Evolutionary conservation across 371 early-diverging fungal genomes (phyloP), one percentile per base, ranked within the genome.

Genomic region (Choanephora cucurbitarum): DNA sequence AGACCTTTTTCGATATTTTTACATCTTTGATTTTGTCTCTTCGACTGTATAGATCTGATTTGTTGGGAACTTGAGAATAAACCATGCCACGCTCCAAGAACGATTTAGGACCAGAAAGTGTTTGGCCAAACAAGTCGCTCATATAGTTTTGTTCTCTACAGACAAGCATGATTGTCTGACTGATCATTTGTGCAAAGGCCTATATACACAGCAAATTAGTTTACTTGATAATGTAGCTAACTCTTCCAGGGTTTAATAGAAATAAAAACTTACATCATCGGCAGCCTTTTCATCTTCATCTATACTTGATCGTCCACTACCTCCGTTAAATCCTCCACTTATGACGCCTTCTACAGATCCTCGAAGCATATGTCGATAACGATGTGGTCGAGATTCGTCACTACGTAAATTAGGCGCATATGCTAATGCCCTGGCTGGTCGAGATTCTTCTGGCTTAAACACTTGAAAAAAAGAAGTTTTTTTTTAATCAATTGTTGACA

Each of bases 121-220:
- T 62, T 22, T 84, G 60, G 60, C 85, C 85, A 66, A 95, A 94
- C 33, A 92, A 65, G 48, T 93, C 91, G 13, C 84, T 79, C 59
- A 92, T 80, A 54, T 89, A 91, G 69, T 95, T 95, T 65, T 94
- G 91, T 61, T 94, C 90, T 49, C 87, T 70, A 15, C 71, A 66
- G 0, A 85, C 66, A 13, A 75, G 62, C 54, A 79, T 73, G 2
- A 77, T 58, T 15, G 76, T 60, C 49, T 79, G 78, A 3, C 62
- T 66, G 32, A 85, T 70, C 59, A 76, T 58, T 48, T 83, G 77
- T 5, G 71, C 65, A 66, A 83, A 80, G 8, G 79, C 72, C 80
- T 83, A 62, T n/a, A n/a, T n/a, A n/a, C 19, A 39, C 22, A 42
- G 24, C n/a, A n/a, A n/a, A n/a, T n/a, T n/a, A n/a, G n/a, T n/a